Evolutionary conservation across 2,329 filamentous ascomycete genomes (phyloP).

Genomic region (Emergomyces orientalis): DNA sequence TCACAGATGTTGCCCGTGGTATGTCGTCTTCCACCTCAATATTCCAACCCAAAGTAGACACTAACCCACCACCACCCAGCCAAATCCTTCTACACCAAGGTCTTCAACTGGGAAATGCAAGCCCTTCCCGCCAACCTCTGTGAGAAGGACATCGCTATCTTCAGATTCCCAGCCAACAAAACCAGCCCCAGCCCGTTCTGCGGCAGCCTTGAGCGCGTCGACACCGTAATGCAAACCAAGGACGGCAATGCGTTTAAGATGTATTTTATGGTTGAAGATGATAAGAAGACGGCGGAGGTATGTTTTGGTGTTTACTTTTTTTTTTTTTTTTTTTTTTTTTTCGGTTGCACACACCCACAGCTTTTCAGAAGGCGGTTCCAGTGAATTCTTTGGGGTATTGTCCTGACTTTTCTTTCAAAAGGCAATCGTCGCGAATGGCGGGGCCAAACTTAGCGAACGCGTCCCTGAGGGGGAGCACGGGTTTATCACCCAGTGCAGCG

Average conservation of each 20-base stretch:
- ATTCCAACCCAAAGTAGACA: background rate
- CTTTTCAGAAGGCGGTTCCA: background rate
- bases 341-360: background rate
- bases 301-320: conserved; percentile 2
- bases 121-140: conserved; percentile 7
- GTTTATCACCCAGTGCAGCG: conserved; percentile 17
- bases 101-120: conserved; percentile 20
- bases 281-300: conserved; percentile 15
- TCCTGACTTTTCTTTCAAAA: conserved; percentile 4
- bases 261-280: conserved; percentile 19
- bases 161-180: conserved; percentile 16
- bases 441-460: conserved; percentile 15
- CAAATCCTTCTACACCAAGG: conserved; percentile 18
- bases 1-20: conserved; percentile 17
- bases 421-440: conserved; percentile 17
- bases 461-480: conserved; percentile 16
- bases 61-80: conserved; percentile 10
- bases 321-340: background rate
- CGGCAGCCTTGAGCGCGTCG: conserved; percentile 9
- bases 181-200: background rate
- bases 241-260: conserved; percentile 12
- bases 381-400: background rate
- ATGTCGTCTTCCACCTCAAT: background rate
- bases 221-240: conserved; percentile 8
- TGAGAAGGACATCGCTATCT: conserved; percentile 16